Base-by-base conservation (phyloP, 1,139 yeast genomes). In the Magnusiomyces fungicola region DNA sequence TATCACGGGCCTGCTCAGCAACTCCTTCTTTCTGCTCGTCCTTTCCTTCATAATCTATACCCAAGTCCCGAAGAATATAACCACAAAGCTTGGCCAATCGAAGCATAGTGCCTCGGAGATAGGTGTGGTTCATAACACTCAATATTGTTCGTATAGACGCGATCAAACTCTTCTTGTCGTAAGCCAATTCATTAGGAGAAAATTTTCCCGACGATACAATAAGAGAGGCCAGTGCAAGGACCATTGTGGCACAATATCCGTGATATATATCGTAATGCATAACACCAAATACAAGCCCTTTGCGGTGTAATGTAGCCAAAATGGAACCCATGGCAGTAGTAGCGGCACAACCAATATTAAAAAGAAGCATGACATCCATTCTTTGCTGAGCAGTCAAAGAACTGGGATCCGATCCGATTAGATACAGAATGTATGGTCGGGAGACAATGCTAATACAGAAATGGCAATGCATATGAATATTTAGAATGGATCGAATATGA, bases 211-310 rank as follows among this genome's bases (percentile, higher is more conserved):
- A 50, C 9, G 51, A 43, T 18, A 48, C 36, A 3, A 45, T 43
- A 6, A 50, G 49, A 5, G 53, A 50, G 19, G 47, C 43, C 24
- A 50, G 19, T 40, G 51, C 46, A 12, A 50, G 48, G 10, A 50
- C 53, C 21, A 50, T 34, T 23, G 47, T 48, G 1, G 53, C 47
- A 27, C 53, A 50, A 21, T 50, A 50, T n/a, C 53, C 53, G 24
- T 48, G 46, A 21, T 48, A 50, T 36, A 50, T 48, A 29, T 50
- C 53, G 21, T 48, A 48, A 19, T 50, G 49, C 24, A 32, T 45
- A 16, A 50, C 51, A 18, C 53, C 53, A 29, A 42, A 45, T 1
- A 50, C 48, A 21, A 48, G 44, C 10, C 45, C 41, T 14, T 50
- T 25, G 7, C 34, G 37, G 27, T 40, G 43, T 44, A 50, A 39